Base-by-base conservation (phyloP, 805 yeast species). In the Wickerhamiella azyma region DNA sequence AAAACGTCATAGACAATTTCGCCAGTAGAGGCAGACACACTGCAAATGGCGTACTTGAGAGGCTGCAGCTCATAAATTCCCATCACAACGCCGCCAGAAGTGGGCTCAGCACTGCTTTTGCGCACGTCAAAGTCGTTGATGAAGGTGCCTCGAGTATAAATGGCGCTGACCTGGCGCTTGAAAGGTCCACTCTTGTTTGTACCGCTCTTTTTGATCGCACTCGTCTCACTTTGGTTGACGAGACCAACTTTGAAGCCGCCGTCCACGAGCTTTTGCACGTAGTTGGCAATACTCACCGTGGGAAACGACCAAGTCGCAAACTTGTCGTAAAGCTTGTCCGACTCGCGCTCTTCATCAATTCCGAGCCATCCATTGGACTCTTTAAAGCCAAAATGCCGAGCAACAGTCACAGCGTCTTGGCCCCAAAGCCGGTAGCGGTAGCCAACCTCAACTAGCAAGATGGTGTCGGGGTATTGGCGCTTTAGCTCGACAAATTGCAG, bases 271-370 rank as follows among this genome's bases (percentile, higher is more conserved):
- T 89, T 69, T 59, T 81, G 82, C 32, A 88, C 64, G 59, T 89
- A 89, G 26, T 81, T 70, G 53, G 81, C 81, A 11, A 92, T 66
- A 48, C 92, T 66, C 26, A 67, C 74, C 43, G 81, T 82, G 1
- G 96, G 97, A 29, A 92, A 81, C 7, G 92, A 79, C 50, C 94
- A 81, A 56, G 84, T 82, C 0, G 95, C 89, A 55, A 84, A 79
- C 47, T 73, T 71, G 42, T 72, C 72, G 55, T 72, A 75, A 14
- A 68, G 55, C 24, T 57, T 53, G 47, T 81, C 82, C 0, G 66
- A 66, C 2, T 71, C 66, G n/a, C 71, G 70, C 3, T 68, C 68
- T 11, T 69, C 70, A 35, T 77, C 74, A 5, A 77, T 53, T 2
- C 74, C 64, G 29, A 74, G 54, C 58, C 78, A 76, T 0, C 94